These are phyloP conservation scores for Mallotus japonicus DNA, from an alignment of 441 rosid species.

Conservation along the genomic window DNA sequence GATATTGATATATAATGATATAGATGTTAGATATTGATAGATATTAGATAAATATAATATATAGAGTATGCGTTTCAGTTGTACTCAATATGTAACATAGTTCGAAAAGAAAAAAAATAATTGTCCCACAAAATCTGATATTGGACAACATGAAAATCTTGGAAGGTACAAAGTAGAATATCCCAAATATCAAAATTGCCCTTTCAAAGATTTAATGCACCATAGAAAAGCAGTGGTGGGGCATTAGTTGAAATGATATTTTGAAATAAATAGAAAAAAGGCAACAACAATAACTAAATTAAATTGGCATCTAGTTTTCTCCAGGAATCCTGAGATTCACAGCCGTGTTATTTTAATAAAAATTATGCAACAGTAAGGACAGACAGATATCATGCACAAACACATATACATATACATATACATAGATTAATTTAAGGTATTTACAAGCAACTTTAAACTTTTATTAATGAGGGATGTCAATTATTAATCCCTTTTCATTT, in stretches of 20 bases:
- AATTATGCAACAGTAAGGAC: slow-evolving; percentile 10
- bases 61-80: no score
- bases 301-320: slow-evolving; percentile 12
- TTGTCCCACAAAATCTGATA: slow-evolving; percentile 47
- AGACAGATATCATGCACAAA: slow-evolving; percentile 24
- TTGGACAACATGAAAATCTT: slow-evolving; percentile 41
- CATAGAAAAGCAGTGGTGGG: slow-evolving; percentile 33
- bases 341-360: slow-evolving; percentile 2
- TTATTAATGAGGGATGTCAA: slow-evolving; percentile 21
- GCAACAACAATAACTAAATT: not conserved
- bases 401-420: not conserved
- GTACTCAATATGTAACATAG: no score
- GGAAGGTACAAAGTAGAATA: slow-evolving; percentile 32
- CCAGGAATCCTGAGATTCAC: slow-evolving; percentile 8
- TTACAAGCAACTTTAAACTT: slow-evolving; percentile 36
- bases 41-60: no score
- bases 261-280: slow-evolving; percentile 3
- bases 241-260: slow-evolving; percentile 2
- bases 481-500: slow-evolving; percentile 27
- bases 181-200: slow-evolving; percentile 34
- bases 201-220: slow-evolving; percentile 31
- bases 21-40: no score
- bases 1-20: no score
- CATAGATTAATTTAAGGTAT: slow-evolving; percentile 9
- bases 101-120: no score